A percentile compares a stretch with the other conserved stretches of the same genome.
Evolutionary conservation across 371 early-diverging fungal genomes (phyloP).

Genomic region (Phascolomyces articulosus): DNA sequence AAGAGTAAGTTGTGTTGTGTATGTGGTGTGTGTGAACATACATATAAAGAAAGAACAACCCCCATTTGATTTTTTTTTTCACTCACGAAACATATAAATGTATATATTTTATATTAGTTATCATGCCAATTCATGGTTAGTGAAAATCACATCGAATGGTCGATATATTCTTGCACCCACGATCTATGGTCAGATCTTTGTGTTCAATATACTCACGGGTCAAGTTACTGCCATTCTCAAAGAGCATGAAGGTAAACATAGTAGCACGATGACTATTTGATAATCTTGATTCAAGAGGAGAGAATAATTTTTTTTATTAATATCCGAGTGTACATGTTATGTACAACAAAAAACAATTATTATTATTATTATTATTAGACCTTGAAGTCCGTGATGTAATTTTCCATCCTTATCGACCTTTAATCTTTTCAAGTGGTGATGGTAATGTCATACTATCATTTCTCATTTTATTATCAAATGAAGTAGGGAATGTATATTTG

Average conservation of each 20-base stretch:
- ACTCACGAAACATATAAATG: no score
- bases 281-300: no score
- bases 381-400: slow-evolving; percentile 91
- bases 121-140: slow-evolving; percentile 92
- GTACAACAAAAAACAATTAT: no score
- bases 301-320: no score
- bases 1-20: slow-evolving; percentile 57
- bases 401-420: slow-evolving; percentile 81
- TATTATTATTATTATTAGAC: slow-evolving; percentile 37
- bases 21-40: no score
- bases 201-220: slow-evolving; percentile 77
- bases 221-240: slow-evolving; percentile 74
- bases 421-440: slow-evolving; percentile 85
- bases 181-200: slow-evolving; percentile 82
- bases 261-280: no score
- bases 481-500: no score
- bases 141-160: slow-evolving; percentile 84
- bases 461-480: no score
- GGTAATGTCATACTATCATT: slow-evolving; percentile 57
- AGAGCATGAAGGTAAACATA: slow-evolving; percentile 49
- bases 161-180: slow-evolving; percentile 90
- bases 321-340: no score
- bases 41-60: neutral
- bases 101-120: slow-evolving; percentile 55
- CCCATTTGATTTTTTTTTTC: neutral